A percentile compares a stretch with the other conserved stretches of the same genome.
phyloP scores from a whole-genome alignment of 176 grass and related monocot genomes.

The Triticum timopheevii region DNA sequence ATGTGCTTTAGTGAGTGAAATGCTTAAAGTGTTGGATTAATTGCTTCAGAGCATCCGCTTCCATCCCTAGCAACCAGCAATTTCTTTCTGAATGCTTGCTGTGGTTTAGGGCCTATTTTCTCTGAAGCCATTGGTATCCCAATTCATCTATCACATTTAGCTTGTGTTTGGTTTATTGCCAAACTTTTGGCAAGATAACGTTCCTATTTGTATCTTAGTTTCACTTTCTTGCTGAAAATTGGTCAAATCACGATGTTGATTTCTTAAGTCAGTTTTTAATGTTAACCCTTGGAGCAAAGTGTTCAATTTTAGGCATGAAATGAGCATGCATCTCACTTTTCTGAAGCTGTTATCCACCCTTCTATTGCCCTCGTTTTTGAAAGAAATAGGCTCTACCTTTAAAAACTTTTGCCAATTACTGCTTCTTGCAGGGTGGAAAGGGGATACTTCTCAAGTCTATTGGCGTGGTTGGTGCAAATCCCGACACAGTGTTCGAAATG shows the following conservation, averaged over 20 bases:
- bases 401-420: neutral
- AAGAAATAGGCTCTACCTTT: neutral
- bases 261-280: neutral
- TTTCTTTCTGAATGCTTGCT: neutral
- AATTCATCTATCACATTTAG: neutral
- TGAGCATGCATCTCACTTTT: neutral
- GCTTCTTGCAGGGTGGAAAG: conserved; percentile 50
- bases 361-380: neutral
- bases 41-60: neutral
- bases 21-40: neutral
- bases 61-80: neutral
- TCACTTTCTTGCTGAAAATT: neutral
- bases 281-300: neutral
- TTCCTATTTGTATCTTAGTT: neutral
- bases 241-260: neutral
- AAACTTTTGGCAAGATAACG: neutral
- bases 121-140: neutral
- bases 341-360: neutral
- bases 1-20: conserved; percentile 12
- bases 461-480: conserved; percentile 73
- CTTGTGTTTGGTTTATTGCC: neutral
- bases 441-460: conserved; percentile 77
- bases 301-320: neutral
- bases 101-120: neutral
- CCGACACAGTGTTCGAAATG: conserved; percentile 80